Conservation (phyloP, 2,329 filamentous ascomycete genomes). For the Ascochyta clinopodiicola region DNA sequence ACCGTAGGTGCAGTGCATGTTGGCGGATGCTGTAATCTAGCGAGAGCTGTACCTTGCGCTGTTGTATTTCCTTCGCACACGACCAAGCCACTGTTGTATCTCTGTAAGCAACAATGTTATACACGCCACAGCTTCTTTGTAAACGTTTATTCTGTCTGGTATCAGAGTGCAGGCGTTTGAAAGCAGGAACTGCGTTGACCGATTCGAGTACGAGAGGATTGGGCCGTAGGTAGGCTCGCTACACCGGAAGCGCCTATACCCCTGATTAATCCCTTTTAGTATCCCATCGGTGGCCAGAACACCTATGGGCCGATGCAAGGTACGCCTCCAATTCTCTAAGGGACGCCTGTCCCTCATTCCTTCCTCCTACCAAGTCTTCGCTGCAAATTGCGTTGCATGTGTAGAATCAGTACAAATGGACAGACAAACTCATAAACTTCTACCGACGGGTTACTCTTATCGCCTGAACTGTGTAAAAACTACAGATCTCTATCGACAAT, state of each 20-base stretch:
- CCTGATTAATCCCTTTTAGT: not conserved
- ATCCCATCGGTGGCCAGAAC: constrained; percentile 1
- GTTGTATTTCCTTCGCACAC: too few species aligned
- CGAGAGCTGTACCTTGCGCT: too few species aligned
- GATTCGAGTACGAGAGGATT: not conserved
- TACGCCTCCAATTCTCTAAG: constrained; percentile 10
- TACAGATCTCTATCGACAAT: not conserved
- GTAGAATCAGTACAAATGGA: not conserved
- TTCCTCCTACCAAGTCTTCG: not conserved
- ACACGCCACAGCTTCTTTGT: not conserved
- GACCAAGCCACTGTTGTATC: too few species aligned
- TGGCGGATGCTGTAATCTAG: too few species aligned
- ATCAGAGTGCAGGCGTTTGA: not conserved
- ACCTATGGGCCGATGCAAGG: constrained; percentile 2
- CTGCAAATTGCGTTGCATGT: not conserved
- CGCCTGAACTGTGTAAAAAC: not conserved
- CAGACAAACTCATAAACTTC: not conserved
- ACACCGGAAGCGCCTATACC: not conserved
- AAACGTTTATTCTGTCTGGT: not conserved
- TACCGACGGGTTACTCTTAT: not conserved
- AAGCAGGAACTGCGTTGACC: not conserved
- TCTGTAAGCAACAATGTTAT: not conserved
- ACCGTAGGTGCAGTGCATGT: too few species aligned
- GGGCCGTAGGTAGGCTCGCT: not conserved
- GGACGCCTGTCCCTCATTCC: not conserved